A percentile compares a stretch with the other conserved stretches of the same genome.
phyloP scores from a whole-genome alignment of 2,329 filamentous ascomycete genomes.

The Talaromyces funiculosus region DNA sequence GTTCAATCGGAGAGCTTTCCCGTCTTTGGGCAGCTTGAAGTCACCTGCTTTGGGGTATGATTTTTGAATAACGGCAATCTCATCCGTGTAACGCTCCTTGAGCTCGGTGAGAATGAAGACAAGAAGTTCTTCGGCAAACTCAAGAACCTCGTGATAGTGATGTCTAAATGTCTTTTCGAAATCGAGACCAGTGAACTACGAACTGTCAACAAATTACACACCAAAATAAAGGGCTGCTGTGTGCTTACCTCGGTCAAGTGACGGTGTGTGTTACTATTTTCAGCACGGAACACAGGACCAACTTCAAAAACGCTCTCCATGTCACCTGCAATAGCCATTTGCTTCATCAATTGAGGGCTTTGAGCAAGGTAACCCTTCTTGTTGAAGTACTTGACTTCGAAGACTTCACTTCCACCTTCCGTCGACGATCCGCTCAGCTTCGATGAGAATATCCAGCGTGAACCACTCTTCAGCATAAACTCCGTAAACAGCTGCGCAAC shows the following conservation, averaged over 20 bases:
- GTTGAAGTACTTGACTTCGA: conserved; percentile 84
- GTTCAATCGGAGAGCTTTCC: conserved; percentile 45
- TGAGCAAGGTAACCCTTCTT: conserved; percentile 66
- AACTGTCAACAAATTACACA: conserved; percentile 17
- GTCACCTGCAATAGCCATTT: conserved; percentile 61
- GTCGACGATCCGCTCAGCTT: conserved; percentile 85
- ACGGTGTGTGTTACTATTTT: conserved; percentile 62
- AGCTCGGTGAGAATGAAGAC: conserved; percentile 46
- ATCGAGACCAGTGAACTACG: conserved; percentile 47
- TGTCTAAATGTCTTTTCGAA: conserved; percentile 47
- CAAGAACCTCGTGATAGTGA: conserved; percentile 49
- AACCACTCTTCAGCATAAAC: conserved; percentile 69
- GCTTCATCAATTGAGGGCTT: conserved; percentile 62
- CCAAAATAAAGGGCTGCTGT: not conserved
- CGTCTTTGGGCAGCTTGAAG: conserved; percentile 46
- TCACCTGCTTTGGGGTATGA: conserved; percentile 47
- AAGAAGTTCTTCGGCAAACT: conserved; percentile 45
- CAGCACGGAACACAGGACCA: conserved; percentile 61
- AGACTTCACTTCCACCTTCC: conserved; percentile 89
- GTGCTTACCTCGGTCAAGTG: conserved; percentile 55
- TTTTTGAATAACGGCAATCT: conserved; percentile 44
- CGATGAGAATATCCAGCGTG: conserved; percentile 81
- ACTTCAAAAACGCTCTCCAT: conserved; percentile 61
- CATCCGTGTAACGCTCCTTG: conserved; percentile 39
- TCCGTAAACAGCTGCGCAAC: conserved; percentile 67